phyloP scores from a whole-genome alignment of 164 flowering plant genomes.

The Sedum album region DNA sequence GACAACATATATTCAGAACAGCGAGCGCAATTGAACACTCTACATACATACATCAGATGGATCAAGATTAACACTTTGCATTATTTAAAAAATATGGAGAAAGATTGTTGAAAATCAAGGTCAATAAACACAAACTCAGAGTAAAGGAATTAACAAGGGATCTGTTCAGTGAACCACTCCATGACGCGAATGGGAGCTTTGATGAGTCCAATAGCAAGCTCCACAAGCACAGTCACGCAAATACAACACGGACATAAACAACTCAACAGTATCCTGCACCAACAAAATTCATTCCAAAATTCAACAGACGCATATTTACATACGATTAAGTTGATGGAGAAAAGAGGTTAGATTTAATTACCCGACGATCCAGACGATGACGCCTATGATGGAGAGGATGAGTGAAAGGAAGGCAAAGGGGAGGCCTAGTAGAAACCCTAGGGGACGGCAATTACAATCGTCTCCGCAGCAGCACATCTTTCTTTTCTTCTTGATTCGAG shows the following conservation, averaged over 20 bases:
- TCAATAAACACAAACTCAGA: too few relatives aligned
- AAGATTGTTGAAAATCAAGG: too few relatives aligned
- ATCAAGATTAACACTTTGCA: too few relatives aligned
- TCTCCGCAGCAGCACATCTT: conserved; percentile 15
- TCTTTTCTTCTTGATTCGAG: not conserved
- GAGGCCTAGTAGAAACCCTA: conserved; percentile 71
- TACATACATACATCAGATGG: too few relatives aligned
- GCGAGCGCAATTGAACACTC: too few relatives aligned
- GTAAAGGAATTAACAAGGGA: conserved; percentile 50
- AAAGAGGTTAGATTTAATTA: too few relatives aligned
- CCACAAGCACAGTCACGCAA: conserved; percentile 81
- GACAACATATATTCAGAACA: too few relatives aligned
- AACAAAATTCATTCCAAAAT: not conserved
- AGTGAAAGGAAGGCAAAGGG: conserved; percentile 76
- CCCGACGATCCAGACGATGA: conserved; percentile 81
- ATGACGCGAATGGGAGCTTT: conserved; percentile 64
- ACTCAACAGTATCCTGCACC: conserved; percentile 49
- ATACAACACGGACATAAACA: conserved; percentile 90
- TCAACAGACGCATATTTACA: too few relatives aligned
- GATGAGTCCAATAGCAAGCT: conserved; percentile 42
- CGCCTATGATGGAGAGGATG: conserved; percentile 60
- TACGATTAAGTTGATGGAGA: too few relatives aligned
- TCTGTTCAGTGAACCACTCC: conserved; percentile 85
- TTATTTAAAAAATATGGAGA: too few relatives aligned
- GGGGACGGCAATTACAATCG: conserved; percentile 59